These are phyloP conservation scores for Xylaria acuta DNA, from an alignment of 495 filamentous ascomycete species.

Conservation along the genomic window DNA sequence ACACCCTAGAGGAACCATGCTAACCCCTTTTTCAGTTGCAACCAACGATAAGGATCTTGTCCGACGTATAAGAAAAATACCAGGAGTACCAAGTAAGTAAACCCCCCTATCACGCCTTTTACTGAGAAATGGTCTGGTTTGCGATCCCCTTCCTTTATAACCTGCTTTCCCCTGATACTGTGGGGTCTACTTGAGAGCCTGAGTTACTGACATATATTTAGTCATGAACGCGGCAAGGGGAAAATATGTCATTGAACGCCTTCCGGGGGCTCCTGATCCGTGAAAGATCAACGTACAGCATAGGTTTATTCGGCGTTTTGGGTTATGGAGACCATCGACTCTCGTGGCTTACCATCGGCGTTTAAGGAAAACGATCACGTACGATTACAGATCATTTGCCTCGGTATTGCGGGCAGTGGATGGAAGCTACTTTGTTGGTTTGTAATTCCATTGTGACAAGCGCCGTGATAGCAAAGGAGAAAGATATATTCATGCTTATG, in stretches of 20 bases:
- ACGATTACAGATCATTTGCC: background rate
- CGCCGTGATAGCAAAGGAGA: background rate
- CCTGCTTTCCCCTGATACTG: background rate
- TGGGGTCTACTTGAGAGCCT: background rate
- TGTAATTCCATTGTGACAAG: background rate
- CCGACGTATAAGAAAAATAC: constrained; percentile 80
- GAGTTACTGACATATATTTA: constrained; percentile 35
- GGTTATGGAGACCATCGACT: background rate
- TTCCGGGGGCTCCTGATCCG: constrained; percentile 73
- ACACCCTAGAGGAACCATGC: background rate
- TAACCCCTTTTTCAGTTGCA: constrained; percentile 71
- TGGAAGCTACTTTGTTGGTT: background rate
- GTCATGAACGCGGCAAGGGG: constrained; percentile 72
- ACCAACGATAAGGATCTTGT: constrained; percentile 89
- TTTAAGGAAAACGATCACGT: background rate
- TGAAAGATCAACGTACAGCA: constrained; percentile 3
- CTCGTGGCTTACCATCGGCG: constrained; percentile 16
- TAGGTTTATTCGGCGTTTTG: constrained; percentile 3
- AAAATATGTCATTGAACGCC: constrained; percentile 91
- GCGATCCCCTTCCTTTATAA: background rate
- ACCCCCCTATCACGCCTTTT: background rate
- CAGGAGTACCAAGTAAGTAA: constrained; percentile 60
- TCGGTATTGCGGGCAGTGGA: no score
- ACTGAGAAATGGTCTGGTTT: background rate
- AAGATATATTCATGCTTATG: background rate